Percentiles rank a stretch among this genome's conserved stretches.
Conservation (phyloP, 176 grass and related monocot species). For the Thalia dealbata region DNA sequence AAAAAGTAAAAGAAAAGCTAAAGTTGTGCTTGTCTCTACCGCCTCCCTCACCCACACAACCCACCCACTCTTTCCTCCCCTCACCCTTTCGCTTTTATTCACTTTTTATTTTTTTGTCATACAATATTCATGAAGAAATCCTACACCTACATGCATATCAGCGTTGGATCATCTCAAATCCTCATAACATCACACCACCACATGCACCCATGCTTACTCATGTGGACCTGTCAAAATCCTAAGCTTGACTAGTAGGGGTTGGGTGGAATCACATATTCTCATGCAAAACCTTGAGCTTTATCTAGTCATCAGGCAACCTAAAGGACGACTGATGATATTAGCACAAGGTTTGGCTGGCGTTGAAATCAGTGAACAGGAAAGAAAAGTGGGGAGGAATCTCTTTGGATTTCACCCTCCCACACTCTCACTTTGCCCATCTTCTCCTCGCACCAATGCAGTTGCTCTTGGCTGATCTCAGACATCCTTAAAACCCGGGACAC, state of each 20-base stretch:
- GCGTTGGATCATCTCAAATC: not conserved
- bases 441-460: slow-evolving; percentile 91
- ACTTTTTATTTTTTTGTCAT: slow-evolving; percentile 9
- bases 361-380: slow-evolving; percentile 59
- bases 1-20: slow-evolving; percentile 67
- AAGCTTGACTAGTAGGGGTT: slow-evolving; percentile 21
- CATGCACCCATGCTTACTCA: slow-evolving; percentile 20
- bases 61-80: slow-evolving; percentile 25
- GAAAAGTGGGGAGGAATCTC: slow-evolving; percentile 71
- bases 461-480: slow-evolving; percentile 55
- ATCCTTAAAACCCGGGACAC: slow-evolving; percentile 72
- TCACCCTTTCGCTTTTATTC: slow-evolving; percentile 35
- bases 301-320: slow-evolving; percentile 45
- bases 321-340: slow-evolving; percentile 23
- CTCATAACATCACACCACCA: slow-evolving; percentile 8
- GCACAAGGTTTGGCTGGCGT: slow-evolving; percentile 11
- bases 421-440: slow-evolving; percentile 72
- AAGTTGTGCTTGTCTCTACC: slow-evolving; percentile 51
- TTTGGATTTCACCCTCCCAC: slow-evolving; percentile 44
- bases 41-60: too few relatives aligned
- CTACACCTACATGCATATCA: not conserved
- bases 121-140: slow-evolving; percentile 10
- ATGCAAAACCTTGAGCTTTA: not conserved
- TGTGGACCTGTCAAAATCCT: slow-evolving; percentile 22
- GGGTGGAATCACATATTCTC: slow-evolving; percentile 44